Conservation (phyloP, 2,329 filamentous ascomycete genomes). For the Pseudogymnoascus sp. region DNA sequence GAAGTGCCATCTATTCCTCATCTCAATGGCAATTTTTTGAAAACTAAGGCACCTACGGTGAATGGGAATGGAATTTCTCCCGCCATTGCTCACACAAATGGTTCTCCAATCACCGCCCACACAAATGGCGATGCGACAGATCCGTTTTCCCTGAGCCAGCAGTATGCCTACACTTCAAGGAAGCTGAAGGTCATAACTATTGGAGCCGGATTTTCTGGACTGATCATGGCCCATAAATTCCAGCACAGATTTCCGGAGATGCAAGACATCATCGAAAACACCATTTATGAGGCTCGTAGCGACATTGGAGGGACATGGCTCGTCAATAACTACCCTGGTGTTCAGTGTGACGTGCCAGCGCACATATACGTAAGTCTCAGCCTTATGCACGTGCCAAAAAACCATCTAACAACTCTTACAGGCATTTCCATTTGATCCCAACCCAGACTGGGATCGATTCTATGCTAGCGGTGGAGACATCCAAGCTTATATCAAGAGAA, state of each 20-base stretch:
- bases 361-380: conserved; percentile 17
- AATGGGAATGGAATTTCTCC: neutral
- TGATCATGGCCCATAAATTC: conserved; percentile 34
- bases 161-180: conserved; percentile 30
- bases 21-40: neutral
- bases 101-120: neutral
- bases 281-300: conserved; percentile 25
- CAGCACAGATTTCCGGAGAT: conserved; percentile 11
- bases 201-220: conserved; percentile 38
- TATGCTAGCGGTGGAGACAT: conserved; percentile 24
- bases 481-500: conserved; percentile 2
- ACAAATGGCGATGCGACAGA: neutral
- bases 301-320: conserved; percentile 26
- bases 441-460: conserved; percentile 32
- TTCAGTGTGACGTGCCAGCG: conserved; percentile 22
- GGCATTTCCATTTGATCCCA: conserved; percentile 33
- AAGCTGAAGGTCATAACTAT: conserved; percentile 39
- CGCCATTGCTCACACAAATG: too few relatives aligned
- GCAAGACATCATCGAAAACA: conserved; percentile 27
- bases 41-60: neutral
- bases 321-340: conserved; percentile 23
- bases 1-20: neutral
- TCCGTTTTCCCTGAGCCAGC: conserved; percentile 27
- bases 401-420: conserved; percentile 39
- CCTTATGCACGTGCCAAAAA: conserved; percentile 22